Percentiles rank a stretch among this genome's conserved stretches.
These are phyloP conservation scores for Acacia crassicarpa DNA, from an alignment of 306 rosid genomes.

Conservation along the genomic window DNA sequence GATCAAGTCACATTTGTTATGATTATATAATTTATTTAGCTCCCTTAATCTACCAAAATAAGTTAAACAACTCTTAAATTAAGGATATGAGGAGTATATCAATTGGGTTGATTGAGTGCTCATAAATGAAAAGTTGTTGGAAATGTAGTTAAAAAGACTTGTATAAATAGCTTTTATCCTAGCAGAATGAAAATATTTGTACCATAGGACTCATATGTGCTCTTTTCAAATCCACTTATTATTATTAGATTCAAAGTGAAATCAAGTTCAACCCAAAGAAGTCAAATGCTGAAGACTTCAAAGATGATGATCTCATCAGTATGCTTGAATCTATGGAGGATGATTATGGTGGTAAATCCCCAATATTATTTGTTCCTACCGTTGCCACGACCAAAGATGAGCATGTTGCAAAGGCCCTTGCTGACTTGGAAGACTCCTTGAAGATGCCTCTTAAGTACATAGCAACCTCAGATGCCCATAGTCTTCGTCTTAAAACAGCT, in stretches of 20 bases:
- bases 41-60: too few species aligned
- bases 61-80: too few species aligned
- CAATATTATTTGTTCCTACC: background rate
- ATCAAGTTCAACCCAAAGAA: background rate
- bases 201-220: background rate
- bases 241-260: background rate
- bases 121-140: too few species aligned
- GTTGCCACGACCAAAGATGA: background rate
- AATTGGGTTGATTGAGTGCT: too few species aligned
- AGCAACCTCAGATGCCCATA: background rate
- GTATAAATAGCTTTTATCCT: too few species aligned
- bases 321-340: background rate
- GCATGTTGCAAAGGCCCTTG: background rate
- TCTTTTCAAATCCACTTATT: too few species aligned
- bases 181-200: background rate
- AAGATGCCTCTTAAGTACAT: background rate
- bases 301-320: background rate
- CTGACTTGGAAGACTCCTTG: background rate
- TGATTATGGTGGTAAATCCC: background rate
- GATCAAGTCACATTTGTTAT: too few species aligned
- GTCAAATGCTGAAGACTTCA: background rate
- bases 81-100: too few species aligned
- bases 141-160: too few species aligned
- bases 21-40: too few species aligned
- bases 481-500: background rate